Base-by-base conservation (phyloP, 1,139 yeast genomes). In the Lodderomyces margitis region DNA sequence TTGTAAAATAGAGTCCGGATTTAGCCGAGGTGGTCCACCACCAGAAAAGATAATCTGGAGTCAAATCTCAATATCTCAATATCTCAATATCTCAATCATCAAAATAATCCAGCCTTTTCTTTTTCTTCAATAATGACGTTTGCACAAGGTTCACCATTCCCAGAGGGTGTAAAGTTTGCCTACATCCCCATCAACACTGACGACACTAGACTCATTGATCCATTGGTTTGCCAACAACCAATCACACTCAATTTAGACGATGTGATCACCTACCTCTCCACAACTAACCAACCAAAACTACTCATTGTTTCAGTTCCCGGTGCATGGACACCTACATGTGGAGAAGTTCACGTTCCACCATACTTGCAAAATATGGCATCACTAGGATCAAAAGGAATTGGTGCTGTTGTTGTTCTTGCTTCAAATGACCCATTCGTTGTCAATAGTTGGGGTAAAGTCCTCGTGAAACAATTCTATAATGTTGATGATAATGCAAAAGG, bases 301-400 rank as follows among this genome's bases (percentile, higher is more conserved):
- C 79, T 86, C 36, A 70, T 88, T 55, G 87, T 89, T 25, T 74
- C 91, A 41, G 94, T 87, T 23, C 96, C 96, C 44, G 96, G 95
- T 41, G 95, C 96, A 8, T 88, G 87, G 72, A 87, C 96, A 20
- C 96, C 96, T 48, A 81, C 95, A 3, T 88, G 96, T 66, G 81
- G 94, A 17, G 86, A 80, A 49, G 68, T 74, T 50, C 96, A 89
- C 65, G 77, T 89, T 50, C 97, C 96, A 20, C 86, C 81, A 8
- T 85, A 73, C 64, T 67, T 88, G 46, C 59, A 67, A 41, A 67
- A 78, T 42, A 59, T 76, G 43, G 61, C 57, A 10, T 75, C 81
- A 46, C 68, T 84, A 49, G 69, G 75, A 28, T 65, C 70, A 41
- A 81, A 80, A 62, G 83, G 87, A 23, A 83, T 83, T 21, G 87